Conservation (phyloP, 148 eudicot genomes). For the Camellia granthamiana region DNA sequence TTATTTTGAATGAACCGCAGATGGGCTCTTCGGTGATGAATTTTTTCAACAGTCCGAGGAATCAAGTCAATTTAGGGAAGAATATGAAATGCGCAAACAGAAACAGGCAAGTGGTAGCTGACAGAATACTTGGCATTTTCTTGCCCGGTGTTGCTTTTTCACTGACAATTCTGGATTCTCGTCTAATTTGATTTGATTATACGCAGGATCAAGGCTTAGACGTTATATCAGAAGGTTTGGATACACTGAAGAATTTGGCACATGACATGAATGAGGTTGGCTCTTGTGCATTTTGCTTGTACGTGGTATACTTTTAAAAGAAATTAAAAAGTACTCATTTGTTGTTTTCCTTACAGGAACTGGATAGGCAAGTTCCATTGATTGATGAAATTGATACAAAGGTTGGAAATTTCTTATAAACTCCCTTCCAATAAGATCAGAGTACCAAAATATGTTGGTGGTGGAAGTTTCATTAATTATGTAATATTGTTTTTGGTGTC, state of each 20-base stretch:
- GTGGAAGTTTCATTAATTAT: slow-evolving; percentile 1
- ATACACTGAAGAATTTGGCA: slow-evolving; percentile 86
- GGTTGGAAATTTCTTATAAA: slow-evolving; percentile 35
- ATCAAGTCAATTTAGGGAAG: slow-evolving; percentile 75
- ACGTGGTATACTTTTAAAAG: background rate
- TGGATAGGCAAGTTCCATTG: slow-evolving; percentile 95
- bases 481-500: background rate
- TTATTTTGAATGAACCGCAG: slow-evolving; percentile 29
- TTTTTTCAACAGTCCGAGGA: slow-evolving; percentile 77
- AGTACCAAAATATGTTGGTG: background rate
- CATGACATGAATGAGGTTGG: slow-evolving; percentile 94
- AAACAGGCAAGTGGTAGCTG: slow-evolving; percentile 54
- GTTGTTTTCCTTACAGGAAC: slow-evolving; percentile 49
- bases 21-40: slow-evolving; percentile 69
- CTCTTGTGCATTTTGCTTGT: background rate
- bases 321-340: background rate
- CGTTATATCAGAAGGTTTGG: slow-evolving; percentile 87
- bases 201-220: slow-evolving; percentile 89
- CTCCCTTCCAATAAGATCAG: background rate
- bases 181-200: slow-evolving; percentile 11
- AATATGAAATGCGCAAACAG: slow-evolving; percentile 91
- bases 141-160: background rate
- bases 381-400: slow-evolving; percentile 93
- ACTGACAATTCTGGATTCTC: background rate
- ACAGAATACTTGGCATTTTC: background rate